phyloP scores from a whole-genome alignment of 106 monocot genomes.

The Dioscorea alata region DNA sequence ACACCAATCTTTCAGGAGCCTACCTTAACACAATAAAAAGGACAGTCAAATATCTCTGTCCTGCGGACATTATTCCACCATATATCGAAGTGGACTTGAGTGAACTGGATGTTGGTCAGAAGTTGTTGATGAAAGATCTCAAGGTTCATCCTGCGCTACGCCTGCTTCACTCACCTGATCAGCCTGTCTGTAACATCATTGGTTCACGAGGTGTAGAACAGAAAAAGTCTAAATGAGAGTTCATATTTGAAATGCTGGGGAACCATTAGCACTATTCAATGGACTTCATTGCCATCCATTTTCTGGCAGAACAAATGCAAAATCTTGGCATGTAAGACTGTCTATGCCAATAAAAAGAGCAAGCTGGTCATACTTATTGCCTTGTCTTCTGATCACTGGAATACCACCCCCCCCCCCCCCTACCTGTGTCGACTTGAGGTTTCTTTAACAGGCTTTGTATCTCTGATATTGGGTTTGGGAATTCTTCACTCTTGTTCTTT shows the following conservation, averaged over 20 bases:
- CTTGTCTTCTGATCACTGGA: no score
- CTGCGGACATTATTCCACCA: slow-evolving; percentile 91
- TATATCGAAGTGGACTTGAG: slow-evolving; percentile 96
- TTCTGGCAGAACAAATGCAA: no score
- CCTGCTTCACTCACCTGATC: slow-evolving; percentile 48
- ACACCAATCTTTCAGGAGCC: slow-evolving; percentile 39
- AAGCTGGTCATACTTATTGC: no score
- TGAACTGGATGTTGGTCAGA: slow-evolving; percentile 78
- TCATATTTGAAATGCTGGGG: background rate
- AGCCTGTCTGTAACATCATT: slow-evolving; percentile 73
- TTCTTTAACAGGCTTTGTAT: no score
- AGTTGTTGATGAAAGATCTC: slow-evolving; percentile 65
- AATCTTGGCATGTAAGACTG: no score
- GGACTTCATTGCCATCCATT: no score
- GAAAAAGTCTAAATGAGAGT: slow-evolving; percentile 62
- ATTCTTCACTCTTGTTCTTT: no score
- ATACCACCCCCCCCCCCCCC: no score
- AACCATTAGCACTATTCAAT: no score
- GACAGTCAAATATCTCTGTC: slow-evolving; percentile 81
- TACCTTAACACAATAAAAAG: slow-evolving; percentile 85
- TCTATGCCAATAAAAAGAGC: no score
- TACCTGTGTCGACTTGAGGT: no score
- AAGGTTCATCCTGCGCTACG: slow-evolving; percentile 85
- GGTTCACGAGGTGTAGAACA: slow-evolving; percentile 65
- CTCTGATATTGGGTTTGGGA: no score